Conservation (phyloP, 148 eudicot genomes). For the Diospyros kaki region DNA sequence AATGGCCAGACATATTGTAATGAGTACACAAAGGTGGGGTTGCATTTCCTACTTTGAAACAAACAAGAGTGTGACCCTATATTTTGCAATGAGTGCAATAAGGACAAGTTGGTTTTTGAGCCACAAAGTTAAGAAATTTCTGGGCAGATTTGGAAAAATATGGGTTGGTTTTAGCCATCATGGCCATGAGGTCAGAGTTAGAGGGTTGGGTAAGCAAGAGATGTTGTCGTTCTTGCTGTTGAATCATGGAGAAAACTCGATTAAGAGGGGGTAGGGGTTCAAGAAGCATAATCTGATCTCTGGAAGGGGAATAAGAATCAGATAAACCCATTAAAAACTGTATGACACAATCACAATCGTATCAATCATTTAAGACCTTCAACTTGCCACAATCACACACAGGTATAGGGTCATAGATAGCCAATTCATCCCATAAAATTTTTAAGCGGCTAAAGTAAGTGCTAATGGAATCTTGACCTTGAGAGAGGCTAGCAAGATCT, state of each 20-base stretch:
- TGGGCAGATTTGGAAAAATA: too few relatives aligned
- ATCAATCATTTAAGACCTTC: too few relatives aligned
- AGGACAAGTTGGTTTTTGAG: too few relatives aligned
- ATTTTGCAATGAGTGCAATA: too few relatives aligned
- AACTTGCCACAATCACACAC: too few relatives aligned
- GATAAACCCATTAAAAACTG: too few relatives aligned
- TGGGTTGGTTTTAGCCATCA: background rate
- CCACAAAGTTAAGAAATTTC: background rate
- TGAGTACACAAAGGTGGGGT: background rate
- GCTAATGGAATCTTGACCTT: background rate
- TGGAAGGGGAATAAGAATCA: background rate
- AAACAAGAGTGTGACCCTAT: background rate
- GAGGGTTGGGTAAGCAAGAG: too few relatives aligned
- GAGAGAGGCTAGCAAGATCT: background rate
- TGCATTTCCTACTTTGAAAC: background rate
- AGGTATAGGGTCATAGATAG: background rate
- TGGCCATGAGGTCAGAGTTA: background rate
- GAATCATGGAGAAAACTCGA: too few relatives aligned
- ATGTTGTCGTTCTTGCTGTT: too few relatives aligned
- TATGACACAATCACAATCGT: too few relatives aligned
- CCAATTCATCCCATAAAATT: background rate
- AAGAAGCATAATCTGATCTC: background rate
- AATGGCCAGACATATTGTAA: background rate
- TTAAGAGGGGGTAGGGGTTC: background rate
- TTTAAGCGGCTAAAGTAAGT: background rate